Evolutionary conservation across 2,329 filamentous ascomycete genomes (phyloP), one percentile per base, ranked within the genome.

Genomic region (Paramyrothecium roridum): DNA sequence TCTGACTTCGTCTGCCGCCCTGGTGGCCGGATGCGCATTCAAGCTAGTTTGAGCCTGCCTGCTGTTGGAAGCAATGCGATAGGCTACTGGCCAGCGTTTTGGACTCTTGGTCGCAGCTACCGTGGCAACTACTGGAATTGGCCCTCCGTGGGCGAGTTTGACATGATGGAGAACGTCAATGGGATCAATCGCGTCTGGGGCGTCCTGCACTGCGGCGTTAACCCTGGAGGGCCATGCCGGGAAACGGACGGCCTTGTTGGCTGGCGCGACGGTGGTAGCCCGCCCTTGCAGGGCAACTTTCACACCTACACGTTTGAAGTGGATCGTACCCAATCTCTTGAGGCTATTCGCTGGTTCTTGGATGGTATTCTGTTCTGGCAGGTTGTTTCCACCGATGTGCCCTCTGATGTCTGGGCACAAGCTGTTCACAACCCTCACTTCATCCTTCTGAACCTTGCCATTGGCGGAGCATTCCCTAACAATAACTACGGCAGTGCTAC

Each of bases 111-210:
- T 7, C 57, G 66, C 10, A 62, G 57, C 2, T 76, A 71, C 63
- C 70, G 76, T 47, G 62, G 62, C 30, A 68, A 73, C 55, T 72
- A 72, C 56, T 62, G 56, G 16, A 70, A 70, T 56, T 79, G 76
- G 77, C 77, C 77, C 0, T 52, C 59, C 7, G 61, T 72, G 13
- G 74, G 73, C 54, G 77, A 80, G 65, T 67, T 79, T 49, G 77
- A 80, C 65, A 68, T 80, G 48, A 60, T 79, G 54, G 77, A 79
- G 63, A 64, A 67, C 8, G 61, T 73, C 54, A 78, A 78, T 62
- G 76, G 76, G 37, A 59, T 64, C 26, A 40, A 56, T 20, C 66
- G 55, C 8, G 65, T 69, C 23, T 72, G 68, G 60, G 67, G 74
- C 48, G 74, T 71, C 1, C 62, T 74, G 3, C 77, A 80, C 66